A percentile compares a stretch with the other conserved stretches of the same genome.
Evolutionary conservation across 305 asterid species (phyloP).

Genomic region (Coffea humblotiana): DNA sequence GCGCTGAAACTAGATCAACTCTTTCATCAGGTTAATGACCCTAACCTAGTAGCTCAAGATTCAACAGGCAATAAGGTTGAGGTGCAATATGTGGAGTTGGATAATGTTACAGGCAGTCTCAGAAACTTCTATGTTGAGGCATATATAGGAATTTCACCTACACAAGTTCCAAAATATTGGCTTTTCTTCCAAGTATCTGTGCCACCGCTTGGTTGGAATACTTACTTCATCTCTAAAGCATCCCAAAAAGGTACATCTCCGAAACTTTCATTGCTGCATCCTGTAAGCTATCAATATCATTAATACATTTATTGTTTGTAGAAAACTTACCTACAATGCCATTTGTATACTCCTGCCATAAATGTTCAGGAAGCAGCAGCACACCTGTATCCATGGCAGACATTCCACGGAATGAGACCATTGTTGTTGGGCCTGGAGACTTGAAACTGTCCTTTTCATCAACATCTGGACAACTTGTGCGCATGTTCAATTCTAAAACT

Average conservation of each 20-base stretch:
- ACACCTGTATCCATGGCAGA: conserved; percentile 25
- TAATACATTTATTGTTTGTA: neutral
- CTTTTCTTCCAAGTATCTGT: conserved; percentile 62
- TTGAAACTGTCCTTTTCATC: conserved; percentile 69
- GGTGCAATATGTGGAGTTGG: conserved; percentile 62
- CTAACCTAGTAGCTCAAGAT: conserved; percentile 60
- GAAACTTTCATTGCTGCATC: neutral
- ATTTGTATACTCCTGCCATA: conserved; percentile 10
- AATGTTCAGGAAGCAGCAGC: conserved; percentile 42
- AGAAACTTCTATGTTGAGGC: conserved; percentile 65
- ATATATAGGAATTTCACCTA: conserved; percentile 55
- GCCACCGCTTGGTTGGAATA: conserved; percentile 74
- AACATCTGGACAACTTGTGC: conserved; percentile 70
- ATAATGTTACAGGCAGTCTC: conserved; percentile 51
- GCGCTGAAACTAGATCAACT: neutral
- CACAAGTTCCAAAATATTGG: conserved; percentile 58
- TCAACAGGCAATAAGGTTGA: conserved; percentile 50
- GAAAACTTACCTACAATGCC: neutral
- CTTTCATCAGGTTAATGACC: conserved; percentile 58
- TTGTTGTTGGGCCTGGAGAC: conserved; percentile 74
- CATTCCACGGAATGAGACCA: conserved; percentile 40
- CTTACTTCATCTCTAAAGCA: conserved; percentile 60
- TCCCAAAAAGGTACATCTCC: conserved; percentile 41
- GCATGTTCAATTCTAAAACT: conserved; percentile 59
- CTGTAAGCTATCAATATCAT: conserved; percentile 1